Base-by-base conservation (phyloP, 768 basidiomycete species). In the Mycena olivaceomarginata region DNA sequence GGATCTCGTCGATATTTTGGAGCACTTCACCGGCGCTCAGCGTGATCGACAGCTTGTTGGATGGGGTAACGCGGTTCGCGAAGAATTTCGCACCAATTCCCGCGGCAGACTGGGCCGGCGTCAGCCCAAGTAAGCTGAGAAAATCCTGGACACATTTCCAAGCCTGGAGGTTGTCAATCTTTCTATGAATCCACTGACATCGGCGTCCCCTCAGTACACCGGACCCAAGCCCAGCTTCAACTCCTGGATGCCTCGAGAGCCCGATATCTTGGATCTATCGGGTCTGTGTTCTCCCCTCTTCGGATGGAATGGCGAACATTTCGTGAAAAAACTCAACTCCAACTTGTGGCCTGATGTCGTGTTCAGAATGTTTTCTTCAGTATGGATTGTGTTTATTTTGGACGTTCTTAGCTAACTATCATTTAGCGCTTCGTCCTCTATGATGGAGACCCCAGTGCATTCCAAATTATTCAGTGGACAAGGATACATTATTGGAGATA, bases 251-350 rank as follows among this genome's bases (percentile, higher is more conserved):
- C 73, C 73, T n/a, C 45, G 31, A 43, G 31, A 40, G 40, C 57
- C 59, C 1, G 37, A 22, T 25, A 74, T 68, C 20, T 12, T 16
- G 13, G 13, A 20, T 20, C 1, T 74, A 6, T 15, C 73, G 20
- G 7, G 10, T 39, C 40, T 74, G 12, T 74, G 73, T 37, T 40
- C 37, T 9, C 3, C 20, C 0, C n/a, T 57, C 12, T 57, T 57
- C 22, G 11, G 22, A 57, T 57, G 66, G 66, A 11, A 51, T 31
- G 66, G 45, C 15, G 22, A 48, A 1, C 2, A 31, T 46, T 15
- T 67, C 22, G 0, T 51, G 22, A 67, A 67, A 20, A 67, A 67
- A 37, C 66, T 67, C n/a, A 67, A 67, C 20, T 67, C 66, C 5
- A 25, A 48, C 4, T 12, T 67, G 16, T 67, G 43, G 45, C 66